These are phyloP conservation scores for Trichothecium roseum DNA, from an alignment of 2,329 filamentous ascomycete genomes.

Conservation along the genomic window DNA sequence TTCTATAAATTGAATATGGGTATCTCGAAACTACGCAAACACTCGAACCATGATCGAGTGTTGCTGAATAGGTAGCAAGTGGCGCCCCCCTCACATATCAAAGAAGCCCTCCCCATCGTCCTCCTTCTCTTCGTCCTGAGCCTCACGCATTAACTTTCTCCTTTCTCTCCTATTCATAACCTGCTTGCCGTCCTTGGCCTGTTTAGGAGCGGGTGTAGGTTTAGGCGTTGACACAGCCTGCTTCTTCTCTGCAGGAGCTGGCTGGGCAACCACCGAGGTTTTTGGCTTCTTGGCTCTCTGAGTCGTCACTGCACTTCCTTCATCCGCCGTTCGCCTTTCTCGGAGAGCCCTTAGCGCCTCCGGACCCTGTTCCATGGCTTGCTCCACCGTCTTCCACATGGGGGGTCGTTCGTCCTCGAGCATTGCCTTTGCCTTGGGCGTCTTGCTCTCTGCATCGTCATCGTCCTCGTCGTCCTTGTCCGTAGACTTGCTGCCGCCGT, in stretches of 20 bases:
- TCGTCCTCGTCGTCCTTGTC: constrained; percentile 27
- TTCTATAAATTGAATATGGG: no score
- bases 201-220: constrained; percentile 9
- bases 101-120: constrained; percentile 50
- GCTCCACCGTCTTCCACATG: constrained; percentile 61
- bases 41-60: no score
- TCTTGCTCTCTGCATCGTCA: constrained; percentile 21
- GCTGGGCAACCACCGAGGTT: no score
- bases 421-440: constrained; percentile 29
- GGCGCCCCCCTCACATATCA: constrained; percentile 31
- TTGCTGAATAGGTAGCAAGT: no score
- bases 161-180: constrained; percentile 24
- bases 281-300: constrained; percentile 6
- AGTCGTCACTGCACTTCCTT: neutral
- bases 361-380: constrained; percentile 47
- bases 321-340: constrained; percentile 31
- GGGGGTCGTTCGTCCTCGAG: constrained; percentile 38
- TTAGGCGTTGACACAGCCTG: constrained; percentile 8
- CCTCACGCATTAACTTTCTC: constrained; percentile 22
- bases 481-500: constrained; percentile 24
- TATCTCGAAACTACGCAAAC: no score
- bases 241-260: no score
- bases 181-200: constrained; percentile 11
- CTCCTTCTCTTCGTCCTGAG: constrained; percentile 18
- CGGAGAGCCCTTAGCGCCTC: constrained; percentile 42